phyloP scores from a whole-genome alignment of 2,329 filamentous ascomycete species.

The Fusarium tjaetaba region DNA sequence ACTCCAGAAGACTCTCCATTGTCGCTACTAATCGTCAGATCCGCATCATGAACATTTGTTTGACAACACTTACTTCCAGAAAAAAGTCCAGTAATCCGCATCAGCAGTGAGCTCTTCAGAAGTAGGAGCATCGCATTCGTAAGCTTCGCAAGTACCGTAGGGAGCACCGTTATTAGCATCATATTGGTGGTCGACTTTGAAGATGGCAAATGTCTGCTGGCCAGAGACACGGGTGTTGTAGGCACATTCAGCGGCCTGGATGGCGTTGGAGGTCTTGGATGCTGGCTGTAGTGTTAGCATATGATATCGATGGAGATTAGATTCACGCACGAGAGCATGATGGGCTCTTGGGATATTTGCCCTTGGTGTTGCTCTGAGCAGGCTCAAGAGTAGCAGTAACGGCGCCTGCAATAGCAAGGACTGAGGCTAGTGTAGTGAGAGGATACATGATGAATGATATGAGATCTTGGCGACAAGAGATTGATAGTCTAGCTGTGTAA shows the following conservation, averaged over 20 bases:
- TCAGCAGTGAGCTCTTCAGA: constrained; percentile 19
- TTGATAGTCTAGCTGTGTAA: neutral
- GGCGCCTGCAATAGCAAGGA: constrained; percentile 33
- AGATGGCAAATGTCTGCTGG: constrained; percentile 40
- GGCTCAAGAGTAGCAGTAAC: constrained; percentile 40
- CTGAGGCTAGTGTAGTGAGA: constrained; percentile 33
- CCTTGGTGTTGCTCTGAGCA: constrained; percentile 38
- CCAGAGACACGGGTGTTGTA: constrained; percentile 42
- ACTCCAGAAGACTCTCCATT: constrained; percentile 37
- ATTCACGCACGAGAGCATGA: constrained; percentile 30
- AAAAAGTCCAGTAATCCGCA: constrained; percentile 42
- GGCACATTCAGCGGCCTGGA: constrained; percentile 41
- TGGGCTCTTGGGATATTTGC: constrained; percentile 37
- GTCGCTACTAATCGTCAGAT: constrained; percentile 12
- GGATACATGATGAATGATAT: constrained; percentile 28
- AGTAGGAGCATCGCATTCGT: constrained; percentile 33
- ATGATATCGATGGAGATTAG: accelerated
- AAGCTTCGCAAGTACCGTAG: constrained; percentile 38
- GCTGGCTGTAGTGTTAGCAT: neutral
- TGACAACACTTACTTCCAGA: constrained; percentile 34
- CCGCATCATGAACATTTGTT: neutral
- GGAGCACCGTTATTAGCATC: constrained; percentile 39
- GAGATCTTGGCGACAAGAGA: neutral
- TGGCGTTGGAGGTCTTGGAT: constrained; percentile 37
- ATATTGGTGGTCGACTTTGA: constrained; percentile 40